Conservation (phyloP, 441 rosid genomes). For the Pelargonium australe region DNA sequence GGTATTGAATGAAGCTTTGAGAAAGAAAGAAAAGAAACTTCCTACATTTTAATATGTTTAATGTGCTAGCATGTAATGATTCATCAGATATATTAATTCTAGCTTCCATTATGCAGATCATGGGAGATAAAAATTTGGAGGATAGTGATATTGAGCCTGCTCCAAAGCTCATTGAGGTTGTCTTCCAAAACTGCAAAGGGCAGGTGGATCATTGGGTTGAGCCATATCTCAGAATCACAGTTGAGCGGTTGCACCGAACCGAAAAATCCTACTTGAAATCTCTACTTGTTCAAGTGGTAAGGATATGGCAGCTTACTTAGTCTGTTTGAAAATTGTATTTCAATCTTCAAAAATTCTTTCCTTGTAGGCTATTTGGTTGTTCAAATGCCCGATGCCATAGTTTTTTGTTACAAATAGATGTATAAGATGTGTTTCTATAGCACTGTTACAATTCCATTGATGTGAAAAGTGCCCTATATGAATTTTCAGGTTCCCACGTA, state of each 20-base stretch:
- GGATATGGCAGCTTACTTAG: constrained; percentile 14
- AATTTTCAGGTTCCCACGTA: neutral
- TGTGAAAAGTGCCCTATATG: neutral
- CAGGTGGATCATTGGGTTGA: constrained; percentile 96
- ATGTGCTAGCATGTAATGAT: neutral
- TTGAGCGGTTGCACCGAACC: constrained; percentile 68
- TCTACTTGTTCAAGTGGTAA: constrained; percentile 94
- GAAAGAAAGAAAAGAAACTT: too few relatives aligned
- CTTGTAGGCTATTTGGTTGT: neutral
- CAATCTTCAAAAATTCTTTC: neutral
- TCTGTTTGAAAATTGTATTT: constrained; percentile 11
- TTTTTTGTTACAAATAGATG: neutral
- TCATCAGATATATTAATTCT: neutral
- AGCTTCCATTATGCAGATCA: constrained; percentile 40
- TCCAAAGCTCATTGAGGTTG: constrained; percentile 85
- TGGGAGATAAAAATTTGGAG: constrained; percentile 83
- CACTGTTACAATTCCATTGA: neutral
- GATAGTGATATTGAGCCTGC: constrained; percentile 90
- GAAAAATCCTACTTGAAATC: constrained; percentile 81
- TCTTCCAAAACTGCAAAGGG: constrained; percentile 92
- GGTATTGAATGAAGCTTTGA: neutral
- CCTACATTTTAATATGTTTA: neutral
- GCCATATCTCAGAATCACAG: constrained; percentile 75
- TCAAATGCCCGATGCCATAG: neutral
- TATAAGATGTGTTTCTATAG: too few relatives aligned